A percentile compares a stretch with the other conserved stretches of the same genome.
Conservation (phyloP, 2,329 filamentous ascomycete species). For the Monosporascus sp. region DNA sequence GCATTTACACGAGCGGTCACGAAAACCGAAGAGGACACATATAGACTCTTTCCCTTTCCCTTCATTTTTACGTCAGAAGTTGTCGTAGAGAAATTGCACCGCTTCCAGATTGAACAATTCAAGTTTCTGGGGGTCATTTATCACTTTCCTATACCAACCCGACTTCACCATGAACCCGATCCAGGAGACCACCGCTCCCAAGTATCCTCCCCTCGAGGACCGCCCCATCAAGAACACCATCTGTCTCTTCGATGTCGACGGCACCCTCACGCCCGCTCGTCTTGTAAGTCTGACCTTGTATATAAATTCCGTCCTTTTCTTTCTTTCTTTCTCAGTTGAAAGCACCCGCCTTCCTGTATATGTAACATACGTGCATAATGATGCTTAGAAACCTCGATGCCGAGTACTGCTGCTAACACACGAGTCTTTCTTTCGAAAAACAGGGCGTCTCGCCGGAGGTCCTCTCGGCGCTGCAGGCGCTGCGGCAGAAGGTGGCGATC, state of each 20-base stretch:
- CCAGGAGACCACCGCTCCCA: slow-evolving; percentile 36
- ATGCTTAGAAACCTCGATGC: not conserved
- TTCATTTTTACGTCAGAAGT: too few species aligned
- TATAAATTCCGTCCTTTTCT: not conserved
- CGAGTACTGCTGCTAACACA: slow-evolving; percentile 8
- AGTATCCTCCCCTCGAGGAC: slow-evolving; percentile 70
- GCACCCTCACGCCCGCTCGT: slow-evolving; percentile 79
- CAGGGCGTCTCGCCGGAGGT: slow-evolving; percentile 73
- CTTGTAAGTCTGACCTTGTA: slow-evolving; percentile 45
- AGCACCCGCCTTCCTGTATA: not conserved
- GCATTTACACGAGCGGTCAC: too few species aligned
- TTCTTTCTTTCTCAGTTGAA: not conserved
- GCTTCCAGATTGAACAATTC: too few species aligned
- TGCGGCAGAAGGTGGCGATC: slow-evolving; percentile 84
- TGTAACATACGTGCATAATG: not conserved
- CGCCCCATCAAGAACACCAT: slow-evolving; percentile 91
- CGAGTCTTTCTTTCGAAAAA: slow-evolving; percentile 2
- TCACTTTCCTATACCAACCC: too few species aligned
- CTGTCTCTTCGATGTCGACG: slow-evolving; percentile 93
- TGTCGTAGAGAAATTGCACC: too few species aligned
- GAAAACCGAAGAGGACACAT: too few species aligned
- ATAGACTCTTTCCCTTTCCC: too few species aligned
- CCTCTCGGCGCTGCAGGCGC: slow-evolving; percentile 68
- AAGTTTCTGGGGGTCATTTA: too few species aligned
- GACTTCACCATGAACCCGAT: slow-evolving; percentile 10